These are phyloP conservation scores for Sindora glabra DNA, from an alignment of 306 rosid genomes.

Conservation along the genomic window DNA sequence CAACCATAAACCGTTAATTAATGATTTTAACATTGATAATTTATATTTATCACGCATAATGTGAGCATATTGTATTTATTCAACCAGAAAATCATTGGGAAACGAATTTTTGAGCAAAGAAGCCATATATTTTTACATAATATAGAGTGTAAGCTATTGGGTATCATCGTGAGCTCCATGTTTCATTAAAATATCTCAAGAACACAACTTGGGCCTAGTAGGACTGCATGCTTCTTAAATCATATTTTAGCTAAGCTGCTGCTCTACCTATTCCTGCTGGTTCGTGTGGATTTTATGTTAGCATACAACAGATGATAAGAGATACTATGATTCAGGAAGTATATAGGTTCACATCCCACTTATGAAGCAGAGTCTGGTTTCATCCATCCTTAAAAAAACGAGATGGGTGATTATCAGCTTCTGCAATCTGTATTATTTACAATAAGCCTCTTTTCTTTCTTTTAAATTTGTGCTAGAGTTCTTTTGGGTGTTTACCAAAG, in stretches of 20 bases:
- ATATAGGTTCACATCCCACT: background rate
- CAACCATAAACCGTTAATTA: too few species aligned
- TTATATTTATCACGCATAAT: background rate
- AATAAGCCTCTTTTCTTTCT: background rate
- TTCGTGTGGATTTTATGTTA: background rate
- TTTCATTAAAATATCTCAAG: background rate
- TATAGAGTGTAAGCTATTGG: slow-evolving; percentile 4
- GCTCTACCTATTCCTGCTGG: background rate
- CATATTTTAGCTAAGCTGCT: background rate
- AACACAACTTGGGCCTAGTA: background rate
- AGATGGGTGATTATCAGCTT: background rate
- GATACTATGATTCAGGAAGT: background rate
- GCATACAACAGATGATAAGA: background rate
- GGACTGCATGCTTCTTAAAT: background rate
- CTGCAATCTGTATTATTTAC: background rate
- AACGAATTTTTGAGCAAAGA: background rate
- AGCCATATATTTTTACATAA: background rate
- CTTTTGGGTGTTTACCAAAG: background rate
- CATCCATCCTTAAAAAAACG: background rate
- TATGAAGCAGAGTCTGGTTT: too few species aligned
- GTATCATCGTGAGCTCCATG: slow-evolving; percentile 1
- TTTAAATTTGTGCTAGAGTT: background rate
- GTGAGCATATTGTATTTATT: background rate
- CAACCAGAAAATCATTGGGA: background rate
- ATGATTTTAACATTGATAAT: too few species aligned